These are phyloP conservation scores for Trametes hirsuta DNA, from an alignment of 1,284 basidiomycete species.

Conservation along the genomic window DNA sequence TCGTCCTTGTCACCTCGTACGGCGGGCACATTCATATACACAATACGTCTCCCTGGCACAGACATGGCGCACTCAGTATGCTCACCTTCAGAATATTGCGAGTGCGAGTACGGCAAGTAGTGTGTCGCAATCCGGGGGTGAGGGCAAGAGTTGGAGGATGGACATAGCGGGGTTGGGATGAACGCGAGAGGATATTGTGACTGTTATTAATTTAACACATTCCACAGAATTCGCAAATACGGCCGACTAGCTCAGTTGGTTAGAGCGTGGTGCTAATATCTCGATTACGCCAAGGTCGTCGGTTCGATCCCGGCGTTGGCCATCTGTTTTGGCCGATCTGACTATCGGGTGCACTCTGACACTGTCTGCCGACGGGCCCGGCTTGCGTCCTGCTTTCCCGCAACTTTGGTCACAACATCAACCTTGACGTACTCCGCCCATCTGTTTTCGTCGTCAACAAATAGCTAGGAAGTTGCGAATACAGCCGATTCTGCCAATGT, in stretches of 20 bases:
- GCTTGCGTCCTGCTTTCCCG: too few species aligned
- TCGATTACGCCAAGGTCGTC: conserved; percentile 13
- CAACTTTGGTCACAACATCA: too few species aligned
- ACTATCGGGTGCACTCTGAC: too few species aligned
- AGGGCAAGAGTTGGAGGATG: neutral
- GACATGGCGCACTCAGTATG: conserved; percentile 6
- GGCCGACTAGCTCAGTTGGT: conserved; percentile 21
- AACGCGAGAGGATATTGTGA: too few species aligned
- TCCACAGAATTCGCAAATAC: neutral
- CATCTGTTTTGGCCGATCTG: neutral
- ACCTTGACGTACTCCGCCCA: too few species aligned
- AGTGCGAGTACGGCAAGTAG: neutral
- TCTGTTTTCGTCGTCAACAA: too few species aligned
- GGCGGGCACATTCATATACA: conserved; percentile 32
- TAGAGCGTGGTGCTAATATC: conserved; percentile 21
- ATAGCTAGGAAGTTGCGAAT: too few species aligned
- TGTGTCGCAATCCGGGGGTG: neutral
- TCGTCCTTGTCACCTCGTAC: conserved; percentile 23
- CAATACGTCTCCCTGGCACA: neutral
- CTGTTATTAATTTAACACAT: too few species aligned
- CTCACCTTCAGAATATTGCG: neutral
- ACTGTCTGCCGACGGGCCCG: too few species aligned
- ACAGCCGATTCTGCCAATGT: too few species aligned
- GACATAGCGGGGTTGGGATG: neutral
- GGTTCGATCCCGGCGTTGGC: conserved; percentile 20